A percentile compares a stretch with the other conserved stretches of the same genome.
These are phyloP conservation scores for Pythium angustatum DNA, from an alignment of 352 stramenopile genomes.

Conservation along the genomic window DNA sequence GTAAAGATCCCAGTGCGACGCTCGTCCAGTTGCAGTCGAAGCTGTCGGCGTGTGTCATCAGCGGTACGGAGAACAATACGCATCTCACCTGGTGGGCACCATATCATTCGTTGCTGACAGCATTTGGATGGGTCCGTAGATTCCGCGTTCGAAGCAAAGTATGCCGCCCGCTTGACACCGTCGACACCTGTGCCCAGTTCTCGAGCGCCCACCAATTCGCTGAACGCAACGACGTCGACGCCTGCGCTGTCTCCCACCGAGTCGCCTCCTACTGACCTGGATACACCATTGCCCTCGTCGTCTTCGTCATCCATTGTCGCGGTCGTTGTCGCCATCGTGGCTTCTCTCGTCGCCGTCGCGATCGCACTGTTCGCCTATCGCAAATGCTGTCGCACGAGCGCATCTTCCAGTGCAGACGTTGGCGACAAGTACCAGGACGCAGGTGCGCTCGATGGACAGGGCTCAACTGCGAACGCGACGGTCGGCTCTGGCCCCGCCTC, in stretches of 20 bases:
- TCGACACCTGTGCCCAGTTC: too few species aligned
- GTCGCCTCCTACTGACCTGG: conserved; percentile 1
- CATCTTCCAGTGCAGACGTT: background rate
- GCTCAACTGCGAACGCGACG: background rate
- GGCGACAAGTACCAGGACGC: conserved; percentile 15
- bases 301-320: too few species aligned
- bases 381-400: background rate
- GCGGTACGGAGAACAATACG: too few species aligned
- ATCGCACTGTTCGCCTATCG: conserved; percentile 11
- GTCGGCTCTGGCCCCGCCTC: background rate
- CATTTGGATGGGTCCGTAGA: background rate
- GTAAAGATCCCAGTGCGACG: background rate
- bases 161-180: too few species aligned
- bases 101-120: background rate
- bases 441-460: background rate
- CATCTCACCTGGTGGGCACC: too few species aligned
- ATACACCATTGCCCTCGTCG: too few species aligned
- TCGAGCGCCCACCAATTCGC: too few species aligned
- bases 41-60: conserved; percentile 11
- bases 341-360: conserved; percentile 1
- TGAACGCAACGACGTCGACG: too few species aligned
- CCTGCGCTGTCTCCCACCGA: background rate
- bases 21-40: background rate
- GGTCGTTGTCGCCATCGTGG: too few species aligned
- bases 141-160: conserved; percentile 7